phyloP scores from a whole-genome alignment of 2,329 filamentous ascomycete species.

The Pyrenophora tritici-repentis region DNA sequence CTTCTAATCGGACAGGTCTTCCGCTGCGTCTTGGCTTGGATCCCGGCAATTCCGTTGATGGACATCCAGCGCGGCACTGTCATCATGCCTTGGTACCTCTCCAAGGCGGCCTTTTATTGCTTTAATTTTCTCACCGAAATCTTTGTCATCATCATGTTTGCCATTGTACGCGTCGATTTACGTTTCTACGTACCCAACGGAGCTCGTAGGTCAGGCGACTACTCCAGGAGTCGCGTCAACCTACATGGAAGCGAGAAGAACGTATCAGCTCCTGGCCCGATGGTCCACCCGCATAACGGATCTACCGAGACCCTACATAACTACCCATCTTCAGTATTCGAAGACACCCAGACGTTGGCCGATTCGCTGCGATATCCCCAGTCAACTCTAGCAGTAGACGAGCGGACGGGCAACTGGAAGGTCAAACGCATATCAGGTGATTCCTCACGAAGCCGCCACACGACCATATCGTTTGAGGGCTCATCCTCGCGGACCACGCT shows the following conservation, averaged over 20 bases:
- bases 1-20: slow-evolving; percentile 74
- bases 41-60: slow-evolving; percentile 53
- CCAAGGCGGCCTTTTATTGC: slow-evolving; percentile 75
- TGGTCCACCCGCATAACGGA: slow-evolving; percentile 16
- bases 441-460: slow-evolving; percentile 16
- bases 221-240: slow-evolving; percentile 29
- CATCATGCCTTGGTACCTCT: slow-evolving; percentile 67
- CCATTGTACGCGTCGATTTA: slow-evolving; percentile 70
- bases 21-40: slow-evolving; percentile 65
- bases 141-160: slow-evolving; percentile 69
- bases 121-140: slow-evolving; percentile 81
- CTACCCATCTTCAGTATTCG: slow-evolving; percentile 38
- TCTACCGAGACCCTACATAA: slow-evolving; percentile 38
- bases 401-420: slow-evolving; percentile 40
- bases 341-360: slow-evolving; percentile 40
- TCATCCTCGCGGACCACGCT: slow-evolving; percentile 21
- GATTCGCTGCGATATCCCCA: slow-evolving; percentile 41
- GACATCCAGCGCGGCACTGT: slow-evolving; percentile 48
- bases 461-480: slow-evolving; percentile 17
- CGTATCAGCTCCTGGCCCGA: slow-evolving; percentile 13
- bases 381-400: slow-evolving; percentile 40
- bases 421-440: slow-evolving; percentile 35
- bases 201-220: slow-evolving; percentile 54
- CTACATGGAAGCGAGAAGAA: slow-evolving; percentile 33
- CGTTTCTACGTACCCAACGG: slow-evolving; percentile 78